Conservation (phyloP, 2,329 filamentous ascomycete species). For the Clarireedia homoeocarpa region DNA sequence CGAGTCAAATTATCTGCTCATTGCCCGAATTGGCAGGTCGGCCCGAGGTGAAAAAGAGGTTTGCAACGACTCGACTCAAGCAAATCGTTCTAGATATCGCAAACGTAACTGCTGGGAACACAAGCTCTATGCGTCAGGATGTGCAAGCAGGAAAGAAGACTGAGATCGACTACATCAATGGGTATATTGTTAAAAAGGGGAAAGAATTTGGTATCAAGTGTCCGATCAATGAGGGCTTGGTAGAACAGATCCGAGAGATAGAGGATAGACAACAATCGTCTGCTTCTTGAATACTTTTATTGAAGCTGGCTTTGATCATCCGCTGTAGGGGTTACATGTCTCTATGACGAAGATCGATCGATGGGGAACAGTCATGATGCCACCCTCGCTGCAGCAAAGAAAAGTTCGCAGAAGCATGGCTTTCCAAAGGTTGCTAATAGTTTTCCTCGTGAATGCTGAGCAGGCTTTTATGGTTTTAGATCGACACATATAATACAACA, state of each 20-base stretch:
- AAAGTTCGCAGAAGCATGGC: too few species aligned
- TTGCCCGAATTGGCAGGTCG: conserved; percentile 11
- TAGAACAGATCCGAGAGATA: conserved; percentile 21
- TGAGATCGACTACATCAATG: conserved; percentile 52
- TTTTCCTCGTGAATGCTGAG: too few species aligned
- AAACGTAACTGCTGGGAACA: conserved; percentile 43
- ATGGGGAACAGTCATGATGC: too few species aligned
- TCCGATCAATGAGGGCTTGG: conserved; percentile 34
- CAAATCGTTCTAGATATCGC: conserved; percentile 40
- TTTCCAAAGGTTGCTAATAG: too few species aligned
- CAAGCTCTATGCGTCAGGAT: conserved; percentile 57
- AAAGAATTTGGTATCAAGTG: conserved; percentile 27
- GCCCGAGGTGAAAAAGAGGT: background rate
- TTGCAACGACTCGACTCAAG: conserved; percentile 15
- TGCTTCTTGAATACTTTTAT: background rate
- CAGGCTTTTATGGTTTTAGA: too few species aligned
- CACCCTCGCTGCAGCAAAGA: too few species aligned
- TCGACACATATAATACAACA: too few species aligned
- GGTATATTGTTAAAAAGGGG: conserved; percentile 38
- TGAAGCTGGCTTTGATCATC: too few species aligned
- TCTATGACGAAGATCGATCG: too few species aligned
- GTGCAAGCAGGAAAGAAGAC: conserved; percentile 36
- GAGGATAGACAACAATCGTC: background rate
- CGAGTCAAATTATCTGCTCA: conserved; percentile 60
- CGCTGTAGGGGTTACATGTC: too few species aligned